phyloP scores from a whole-genome alignment of 2,329 filamentous ascomycete species.

The Cercospora janseana region DNA sequence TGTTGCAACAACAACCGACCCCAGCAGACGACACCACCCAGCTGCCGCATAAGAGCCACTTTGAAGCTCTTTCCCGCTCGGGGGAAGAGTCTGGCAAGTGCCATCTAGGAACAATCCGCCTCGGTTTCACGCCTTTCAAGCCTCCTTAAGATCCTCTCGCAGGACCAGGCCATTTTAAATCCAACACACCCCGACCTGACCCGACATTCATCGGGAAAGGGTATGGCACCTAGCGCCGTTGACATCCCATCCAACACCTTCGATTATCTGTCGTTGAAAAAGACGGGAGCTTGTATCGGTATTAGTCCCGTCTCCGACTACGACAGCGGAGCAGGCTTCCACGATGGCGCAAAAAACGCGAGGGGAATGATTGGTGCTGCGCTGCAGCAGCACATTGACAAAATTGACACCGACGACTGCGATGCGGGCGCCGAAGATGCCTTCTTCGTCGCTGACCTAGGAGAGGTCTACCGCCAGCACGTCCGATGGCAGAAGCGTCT shows the following conservation, averaged over 20 bases:
- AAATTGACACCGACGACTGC: constrained; percentile 82
- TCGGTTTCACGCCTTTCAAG: constrained; percentile 89
- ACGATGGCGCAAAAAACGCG: constrained; percentile 55
- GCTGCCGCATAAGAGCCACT: constrained; percentile 99
- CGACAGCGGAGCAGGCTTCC: constrained; percentile 34
- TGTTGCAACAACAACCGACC: constrained; percentile 48
- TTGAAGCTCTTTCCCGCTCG: constrained; percentile 92
- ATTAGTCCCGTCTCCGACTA: constrained; percentile 25
- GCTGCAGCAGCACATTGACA: constrained; percentile 78
- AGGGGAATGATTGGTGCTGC: constrained; percentile 85
- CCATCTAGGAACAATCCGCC: constrained; percentile 64
- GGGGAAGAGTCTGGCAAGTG: constrained; percentile 99
- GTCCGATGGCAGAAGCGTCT: constrained; percentile 96
- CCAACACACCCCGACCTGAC: constrained; percentile 17
- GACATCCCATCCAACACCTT: constrained; percentile 46
- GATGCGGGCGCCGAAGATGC: constrained; percentile 92
- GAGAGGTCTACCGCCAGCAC: constrained; percentile 98
- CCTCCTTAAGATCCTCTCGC: constrained; percentile 72
- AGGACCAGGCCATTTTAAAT: constrained; percentile 24
- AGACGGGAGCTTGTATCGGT: constrained; percentile 26
- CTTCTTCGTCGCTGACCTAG: constrained; percentile 97
- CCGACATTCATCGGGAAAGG: constrained; percentile 42
- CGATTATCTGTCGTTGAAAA: constrained; percentile 41
- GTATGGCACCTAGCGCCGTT: constrained; percentile 71
- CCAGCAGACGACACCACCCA: constrained; percentile 60